These are phyloP conservation scores for Pharnaceum exiguum DNA, from an alignment of 148 eudicot species.

Conservation along the genomic window DNA sequence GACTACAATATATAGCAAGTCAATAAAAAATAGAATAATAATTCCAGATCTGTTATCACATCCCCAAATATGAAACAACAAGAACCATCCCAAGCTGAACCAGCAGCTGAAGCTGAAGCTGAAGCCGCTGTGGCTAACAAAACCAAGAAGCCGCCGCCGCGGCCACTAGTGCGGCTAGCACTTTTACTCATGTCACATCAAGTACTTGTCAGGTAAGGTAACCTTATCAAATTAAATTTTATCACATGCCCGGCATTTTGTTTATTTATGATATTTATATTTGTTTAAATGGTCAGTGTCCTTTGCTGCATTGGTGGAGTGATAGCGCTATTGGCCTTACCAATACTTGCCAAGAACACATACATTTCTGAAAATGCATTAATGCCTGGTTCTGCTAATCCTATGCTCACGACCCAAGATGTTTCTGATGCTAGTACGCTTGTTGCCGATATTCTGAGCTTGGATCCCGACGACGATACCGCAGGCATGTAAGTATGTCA, in stretches of 20 bases:
- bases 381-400: slow-evolving; percentile 90
- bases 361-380: slow-evolving; percentile 92
- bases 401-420: slow-evolving; percentile 77
- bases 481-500: slow-evolving; percentile 85
- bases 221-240: not conserved
- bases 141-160: slow-evolving; percentile 47
- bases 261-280: not conserved
- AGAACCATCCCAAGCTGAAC: too few relatives aligned
- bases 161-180: slow-evolving; percentile 71
- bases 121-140: too few relatives aligned
- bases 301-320: slow-evolving; percentile 69
- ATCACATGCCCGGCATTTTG: not conserved
- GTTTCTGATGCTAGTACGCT: slow-evolving; percentile 58
- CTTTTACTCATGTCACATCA: slow-evolving; percentile 68
- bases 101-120: too few relatives aligned
- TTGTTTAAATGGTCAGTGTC: slow-evolving; percentile 35
- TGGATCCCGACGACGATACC: slow-evolving; percentile 27
- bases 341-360: slow-evolving; percentile 82
- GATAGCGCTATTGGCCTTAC: slow-evolving; percentile 71
- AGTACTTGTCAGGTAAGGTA: slow-evolving; percentile 56
- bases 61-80: too few relatives aligned
- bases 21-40: too few relatives aligned
- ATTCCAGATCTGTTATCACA: too few relatives aligned
- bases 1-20: too few relatives aligned
- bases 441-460: slow-evolving; percentile 48